A percentile compares a stretch with the other conserved stretches of the same genome.
Evolutionary conservation across 139 green algal genomes (phyloP).

Genomic region (Asterochloris sp.): DNA sequence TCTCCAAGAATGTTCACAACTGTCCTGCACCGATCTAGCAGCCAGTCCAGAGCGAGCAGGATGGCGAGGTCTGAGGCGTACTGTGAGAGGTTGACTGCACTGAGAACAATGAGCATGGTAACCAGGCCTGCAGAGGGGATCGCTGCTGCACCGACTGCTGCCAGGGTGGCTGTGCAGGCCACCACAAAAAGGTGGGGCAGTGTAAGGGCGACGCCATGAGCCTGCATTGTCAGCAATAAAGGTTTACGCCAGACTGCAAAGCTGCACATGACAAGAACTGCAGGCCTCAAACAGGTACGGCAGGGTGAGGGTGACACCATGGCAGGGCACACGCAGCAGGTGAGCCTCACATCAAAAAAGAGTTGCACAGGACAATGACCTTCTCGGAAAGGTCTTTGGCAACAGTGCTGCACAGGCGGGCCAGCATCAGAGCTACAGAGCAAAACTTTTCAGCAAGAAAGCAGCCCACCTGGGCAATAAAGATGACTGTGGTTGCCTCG

Average conservation of each 20-base stretch:
- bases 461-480: slow-evolving; percentile 51
- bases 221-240: slow-evolving; percentile 13
- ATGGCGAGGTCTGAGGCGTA: slow-evolving; percentile 48
- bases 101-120: slow-evolving; percentile 65
- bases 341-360: no score
- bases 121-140: slow-evolving; percentile 57
- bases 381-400: no score
- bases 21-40: slow-evolving; percentile 49
- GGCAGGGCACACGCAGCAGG: no score
- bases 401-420: not conserved
- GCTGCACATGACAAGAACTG: no score
- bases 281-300: no score
- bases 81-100: slow-evolving; percentile 22
- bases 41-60: slow-evolving; percentile 57
- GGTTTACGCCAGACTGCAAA: no score
- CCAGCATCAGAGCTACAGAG: not conserved
- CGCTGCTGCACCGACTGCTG: slow-evolving; percentile 55
- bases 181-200: slow-evolving; percentile 35
- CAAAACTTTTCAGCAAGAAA: not conserved
- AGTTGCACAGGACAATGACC: no score
- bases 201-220: slow-evolving; percentile 40
- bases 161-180: slow-evolving; percentile 46
- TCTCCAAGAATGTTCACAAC: slow-evolving; percentile 52
- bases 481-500: slow-evolving; percentile 58
- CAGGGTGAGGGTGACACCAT: no score